A percentile compares a stretch with the other conserved stretches of the same genome.
Conservation (phyloP, 805 yeast genomes). For the Wickerhamia fluorescens region DNA sequence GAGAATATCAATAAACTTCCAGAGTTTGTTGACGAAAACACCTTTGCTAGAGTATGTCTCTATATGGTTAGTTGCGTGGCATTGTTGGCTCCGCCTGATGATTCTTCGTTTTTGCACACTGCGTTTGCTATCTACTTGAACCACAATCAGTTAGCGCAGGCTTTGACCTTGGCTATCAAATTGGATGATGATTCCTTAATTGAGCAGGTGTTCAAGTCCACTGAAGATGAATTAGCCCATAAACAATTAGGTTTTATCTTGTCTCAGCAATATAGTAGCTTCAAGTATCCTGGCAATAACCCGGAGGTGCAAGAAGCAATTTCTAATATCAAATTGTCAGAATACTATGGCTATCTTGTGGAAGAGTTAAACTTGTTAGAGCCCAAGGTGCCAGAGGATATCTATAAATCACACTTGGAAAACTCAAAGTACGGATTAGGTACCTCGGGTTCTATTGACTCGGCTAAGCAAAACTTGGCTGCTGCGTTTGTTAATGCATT, state of each 20-base stretch:
- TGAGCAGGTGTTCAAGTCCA: constrained; percentile 72
- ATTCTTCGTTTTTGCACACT: constrained; percentile 73
- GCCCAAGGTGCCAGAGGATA: constrained; percentile 92
- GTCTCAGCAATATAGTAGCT: constrained; percentile 79
- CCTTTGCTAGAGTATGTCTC: constrained; percentile 83
- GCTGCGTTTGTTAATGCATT: constrained; percentile 91
- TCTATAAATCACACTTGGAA: constrained; percentile 87
- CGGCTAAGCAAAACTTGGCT: constrained; percentile 93
- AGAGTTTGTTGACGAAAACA: constrained; percentile 75
- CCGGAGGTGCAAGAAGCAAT: constrained; percentile 78
- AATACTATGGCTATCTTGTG: constrained; percentile 71
- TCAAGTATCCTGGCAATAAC: constrained; percentile 51
- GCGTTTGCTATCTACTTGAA: constrained; percentile 80
- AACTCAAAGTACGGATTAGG: constrained; percentile 53
- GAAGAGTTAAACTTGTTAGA: constrained; percentile 83
- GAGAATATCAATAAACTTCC: constrained; percentile 81
- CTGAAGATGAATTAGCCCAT: constrained; percentile 65
- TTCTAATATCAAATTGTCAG: constrained; percentile 71
- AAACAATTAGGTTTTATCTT: constrained; percentile 88
- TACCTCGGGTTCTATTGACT: constrained; percentile 55
- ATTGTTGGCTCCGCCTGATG: constrained; percentile 91
- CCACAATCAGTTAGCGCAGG: constrained; percentile 79
- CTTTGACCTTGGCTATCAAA: constrained; percentile 81
- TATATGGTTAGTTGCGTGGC: constrained; percentile 98
- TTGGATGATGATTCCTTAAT: constrained; percentile 77